Base-by-base conservation (phyloP, 768 basidiomycete genomes). In the Ramaria rubella region DNA sequence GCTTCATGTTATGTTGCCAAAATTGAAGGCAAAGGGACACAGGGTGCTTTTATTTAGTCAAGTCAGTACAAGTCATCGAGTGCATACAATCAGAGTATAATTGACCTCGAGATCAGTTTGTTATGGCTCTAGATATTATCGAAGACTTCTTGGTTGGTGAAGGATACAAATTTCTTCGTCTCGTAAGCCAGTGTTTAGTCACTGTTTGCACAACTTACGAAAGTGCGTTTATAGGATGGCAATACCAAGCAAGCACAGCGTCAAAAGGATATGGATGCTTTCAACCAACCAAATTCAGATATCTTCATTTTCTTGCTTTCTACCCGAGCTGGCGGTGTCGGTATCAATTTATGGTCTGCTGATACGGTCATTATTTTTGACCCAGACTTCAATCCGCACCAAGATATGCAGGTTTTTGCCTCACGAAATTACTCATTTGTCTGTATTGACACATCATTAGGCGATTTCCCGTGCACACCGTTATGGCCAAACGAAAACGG, bases 351-450 rank as follows among this genome's bases (percentile, higher is more conserved):
- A 29, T 80, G 87, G 74, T 89, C 85, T 7, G 94, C 95, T 19
- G 95, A 97, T 68, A 95, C 94, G 0, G 93, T 94, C 27, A 87
- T 93, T 43, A 85, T 93, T 54, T 90, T 86, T 63, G 95, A 99
- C 66, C 93, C 94, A 0, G 96, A 99, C 73, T 99, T 94, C 70
- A 99, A 99, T 65, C 95, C 95, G n/a, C 93, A 96, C 71, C 88
- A 88, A 86, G 93, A 94, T 72, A 75, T 94, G 49, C 93, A 95
- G 81, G 91, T 90, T 68, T 34, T 17, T 48, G 11, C 30, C 29
- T 33, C 11, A 12, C 29, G 4, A 9, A 29, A 38, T 51, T 34
- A 55, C 42, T 55, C 11, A 14, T 55, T 43, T 27, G 29, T 49
- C 1, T n/a, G n/a, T 51, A 21, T 3, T 50, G 17, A 43, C 55